Percentiles rank a stretch among this genome's conserved stretches.
Evolutionary conservation across 768 basidiomycete species (phyloP).

Genomic region (Russula sp.): DNA sequence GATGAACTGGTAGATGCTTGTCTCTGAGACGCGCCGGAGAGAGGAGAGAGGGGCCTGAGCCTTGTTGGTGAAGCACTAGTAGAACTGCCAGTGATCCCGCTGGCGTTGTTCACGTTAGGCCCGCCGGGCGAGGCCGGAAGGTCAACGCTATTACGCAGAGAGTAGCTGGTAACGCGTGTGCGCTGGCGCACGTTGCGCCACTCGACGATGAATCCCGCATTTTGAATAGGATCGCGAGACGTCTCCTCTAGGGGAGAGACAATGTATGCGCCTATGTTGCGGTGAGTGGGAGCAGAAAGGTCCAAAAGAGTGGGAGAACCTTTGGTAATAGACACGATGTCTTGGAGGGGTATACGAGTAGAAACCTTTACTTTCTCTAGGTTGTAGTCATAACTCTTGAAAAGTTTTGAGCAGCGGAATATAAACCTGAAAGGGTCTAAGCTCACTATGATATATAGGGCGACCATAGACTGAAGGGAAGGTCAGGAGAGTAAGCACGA

Average conservation of each 20-base stretch:
- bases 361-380: slow-evolving; percentile 88
- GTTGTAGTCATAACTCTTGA: slow-evolving; percentile 90
- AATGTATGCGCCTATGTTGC: slow-evolving; percentile 77
- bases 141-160: slow-evolving; percentile 62
- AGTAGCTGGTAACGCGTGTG: slow-evolving; percentile 79
- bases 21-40: not conserved
- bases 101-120: not conserved
- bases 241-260: slow-evolving; percentile 89
- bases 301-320: slow-evolving; percentile 37
- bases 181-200: slow-evolving; percentile 68
- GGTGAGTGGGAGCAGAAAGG: not conserved
- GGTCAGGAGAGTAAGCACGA: slow-evolving; percentile 8
- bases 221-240: slow-evolving; percentile 80
- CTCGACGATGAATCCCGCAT: slow-evolving; percentile 79
- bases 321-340: slow-evolving; percentile 70
- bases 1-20: not conserved
- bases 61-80: not conserved
- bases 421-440: not conserved
- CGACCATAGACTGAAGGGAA: slow-evolving; percentile 32
- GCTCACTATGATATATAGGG: slow-evolving; percentile 74
- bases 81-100: not conserved
- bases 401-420: not conserved
- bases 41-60: not conserved
- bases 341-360: slow-evolving; percentile 81
- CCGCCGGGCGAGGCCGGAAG: slow-evolving; percentile 16